Evolutionary conservation across 306 rosid species (phyloP).

Genomic region (Inga laurina): DNA sequence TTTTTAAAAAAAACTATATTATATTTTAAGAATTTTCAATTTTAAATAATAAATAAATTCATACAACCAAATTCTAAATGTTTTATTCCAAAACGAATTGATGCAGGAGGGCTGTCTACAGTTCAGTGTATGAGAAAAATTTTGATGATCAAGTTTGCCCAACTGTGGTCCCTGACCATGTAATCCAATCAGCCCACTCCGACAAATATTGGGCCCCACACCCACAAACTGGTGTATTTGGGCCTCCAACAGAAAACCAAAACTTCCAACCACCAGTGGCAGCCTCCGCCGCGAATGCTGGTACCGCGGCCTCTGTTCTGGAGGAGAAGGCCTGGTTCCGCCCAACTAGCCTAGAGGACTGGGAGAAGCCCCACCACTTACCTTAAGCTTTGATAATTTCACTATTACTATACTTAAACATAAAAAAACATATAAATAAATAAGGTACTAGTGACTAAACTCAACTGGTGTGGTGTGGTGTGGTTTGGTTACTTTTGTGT

Average conservation of each 20-base stretch:
- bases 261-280: background rate
- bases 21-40: background rate
- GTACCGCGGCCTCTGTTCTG: conserved; percentile 40
- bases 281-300: conserved; percentile 17
- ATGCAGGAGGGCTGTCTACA: conserved; percentile 68
- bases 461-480: conserved; percentile 10
- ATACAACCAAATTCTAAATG: background rate
- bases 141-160: conserved; percentile 59
- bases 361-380: conserved; percentile 78
- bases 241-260: conserved; percentile 54
- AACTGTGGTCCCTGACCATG: conserved; percentile 64
- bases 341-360: conserved; percentile 82
- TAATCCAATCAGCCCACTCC: conserved; percentile 56
- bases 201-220: conserved; percentile 88
- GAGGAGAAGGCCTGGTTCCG: conserved; percentile 97
- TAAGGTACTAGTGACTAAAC: background rate
- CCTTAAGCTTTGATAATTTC: background rate
- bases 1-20: too few species aligned
- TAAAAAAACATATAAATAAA: background rate
- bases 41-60: background rate
- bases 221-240: conserved; percentile 91
- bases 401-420: too few species aligned
- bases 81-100: background rate
- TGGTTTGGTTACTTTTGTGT: background rate
- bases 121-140: conserved; percentile 79